Evolutionary conservation across 805 yeast species (phyloP).

Genomic region (Candida sonorensis): DNA sequence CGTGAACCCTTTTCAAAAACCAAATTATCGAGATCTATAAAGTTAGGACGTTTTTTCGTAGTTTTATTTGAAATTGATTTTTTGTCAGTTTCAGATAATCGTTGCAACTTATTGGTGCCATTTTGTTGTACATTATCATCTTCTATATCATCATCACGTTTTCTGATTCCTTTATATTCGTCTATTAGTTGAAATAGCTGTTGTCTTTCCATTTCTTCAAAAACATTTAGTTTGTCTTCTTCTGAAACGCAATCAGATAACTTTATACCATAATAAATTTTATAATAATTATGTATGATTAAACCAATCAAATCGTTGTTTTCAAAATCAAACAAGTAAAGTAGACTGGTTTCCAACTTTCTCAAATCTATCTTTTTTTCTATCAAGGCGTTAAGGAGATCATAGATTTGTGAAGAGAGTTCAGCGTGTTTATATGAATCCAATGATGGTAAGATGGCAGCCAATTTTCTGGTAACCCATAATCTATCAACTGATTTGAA

Average conservation of each 20-base stretch:
- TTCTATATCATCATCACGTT: slow-evolving; percentile 5
- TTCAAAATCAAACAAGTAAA: slow-evolving; percentile 46
- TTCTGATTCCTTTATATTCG: slow-evolving; percentile 31
- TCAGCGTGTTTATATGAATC: slow-evolving; percentile 34
- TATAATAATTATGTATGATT: slow-evolving; percentile 37
- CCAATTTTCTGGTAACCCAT: slow-evolving; percentile 49
- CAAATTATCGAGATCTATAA: slow-evolving; percentile 57
- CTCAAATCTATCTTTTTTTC: slow-evolving; percentile 27
- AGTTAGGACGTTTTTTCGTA: slow-evolving; percentile 30
- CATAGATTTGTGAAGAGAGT: slow-evolving; percentile 33
- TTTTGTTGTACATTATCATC: no score
- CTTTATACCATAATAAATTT: slow-evolving; percentile 23
- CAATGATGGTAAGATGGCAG: slow-evolving; percentile 23
- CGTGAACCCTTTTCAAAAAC: slow-evolving; percentile 70
- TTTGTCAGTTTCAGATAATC: slow-evolving; percentile 6
- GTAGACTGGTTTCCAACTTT: slow-evolving; percentile 47
- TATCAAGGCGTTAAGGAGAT: slow-evolving; percentile 30
- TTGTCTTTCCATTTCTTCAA: slow-evolving; percentile 36
- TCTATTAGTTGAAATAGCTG: slow-evolving; percentile 35
- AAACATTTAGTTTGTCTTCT: slow-evolving; percentile 30
- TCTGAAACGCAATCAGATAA: slow-evolving; percentile 17
- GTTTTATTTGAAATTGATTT: slow-evolving; percentile 1
- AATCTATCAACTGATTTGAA: slow-evolving; percentile 26
- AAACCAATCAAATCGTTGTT: slow-evolving; percentile 41
- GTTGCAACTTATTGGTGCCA: slow-evolving; percentile 7